Percentiles rank a stretch among this genome's conserved stretches.
phyloP scores from a whole-genome alignment of 768 basidiomycete genomes.

The Tricholoma flavovirens region DNA sequence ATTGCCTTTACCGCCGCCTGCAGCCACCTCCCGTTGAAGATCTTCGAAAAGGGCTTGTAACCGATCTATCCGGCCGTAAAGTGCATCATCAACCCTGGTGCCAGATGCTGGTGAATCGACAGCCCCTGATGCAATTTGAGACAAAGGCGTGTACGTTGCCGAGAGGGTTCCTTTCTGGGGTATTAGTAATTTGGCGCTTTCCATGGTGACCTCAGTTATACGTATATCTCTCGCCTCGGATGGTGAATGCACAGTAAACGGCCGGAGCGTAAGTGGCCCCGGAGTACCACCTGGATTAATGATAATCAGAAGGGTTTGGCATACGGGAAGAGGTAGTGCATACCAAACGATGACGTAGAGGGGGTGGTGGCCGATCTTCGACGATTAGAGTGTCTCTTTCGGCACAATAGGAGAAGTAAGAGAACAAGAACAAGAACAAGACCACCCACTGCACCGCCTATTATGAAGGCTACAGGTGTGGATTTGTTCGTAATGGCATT shows the following conservation, averaged over 20 bases:
- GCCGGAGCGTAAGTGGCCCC: not conserved
- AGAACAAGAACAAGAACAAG: not conserved
- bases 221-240: not conserved
- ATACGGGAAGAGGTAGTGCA: not conserved
- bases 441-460: constrained; percentile 8
- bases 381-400: not conserved
- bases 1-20: not conserved
- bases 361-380: not conserved
- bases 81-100: not conserved
- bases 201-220: not conserved
- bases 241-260: not conserved
- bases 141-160: not conserved
- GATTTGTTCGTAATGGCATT: not conserved
- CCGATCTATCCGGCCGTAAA: not conserved
- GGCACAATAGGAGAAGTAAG: not conserved
- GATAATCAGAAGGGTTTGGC: not conserved
- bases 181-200: not conserved
- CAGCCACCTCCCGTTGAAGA: not conserved
- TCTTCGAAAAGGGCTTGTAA: not conserved
- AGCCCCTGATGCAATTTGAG: not conserved
- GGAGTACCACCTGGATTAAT: not conserved
- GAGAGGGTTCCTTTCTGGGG: not conserved
- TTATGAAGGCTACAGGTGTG: constrained; percentile 6
- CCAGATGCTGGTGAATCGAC: not conserved
- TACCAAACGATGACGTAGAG: not conserved